A percentile compares a stretch with the other conserved stretches of the same genome.
phyloP scores from a whole-genome alignment of 805 yeast species.

The Danielozyma ontarioensis region DNA sequence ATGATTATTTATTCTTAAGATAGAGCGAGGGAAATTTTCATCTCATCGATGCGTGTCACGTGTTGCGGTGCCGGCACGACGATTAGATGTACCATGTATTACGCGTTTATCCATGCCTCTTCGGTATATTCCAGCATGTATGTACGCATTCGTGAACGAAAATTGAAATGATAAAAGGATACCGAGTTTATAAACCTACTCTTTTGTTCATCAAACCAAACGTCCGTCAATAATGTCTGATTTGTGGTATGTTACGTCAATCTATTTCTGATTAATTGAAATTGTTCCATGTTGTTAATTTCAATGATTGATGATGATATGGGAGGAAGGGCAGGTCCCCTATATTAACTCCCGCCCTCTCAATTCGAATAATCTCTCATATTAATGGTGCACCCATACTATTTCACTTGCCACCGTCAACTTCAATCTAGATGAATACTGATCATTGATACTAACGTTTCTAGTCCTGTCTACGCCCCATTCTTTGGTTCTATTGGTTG shows the following conservation, averaged over 20 bases:
- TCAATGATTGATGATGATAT: neutral
- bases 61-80: neutral
- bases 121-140: neutral
- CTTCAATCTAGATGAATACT: neutral
- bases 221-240: conserved; percentile 52
- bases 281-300: neutral
- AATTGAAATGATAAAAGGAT: conserved; percentile 7
- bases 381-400: conserved; percentile 7
- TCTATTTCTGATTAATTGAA: neutral
- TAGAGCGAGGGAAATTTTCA: neutral
- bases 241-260: conserved; percentile 57
- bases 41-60: conserved; percentile 13
- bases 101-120: conserved; percentile 28
- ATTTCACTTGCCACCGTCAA: neutral
- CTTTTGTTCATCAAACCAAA: no score
- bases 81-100: neutral
- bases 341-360: neutral
- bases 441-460: conserved; percentile 24
- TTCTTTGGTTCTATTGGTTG: conserved; percentile 99
- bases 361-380: neutral
- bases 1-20: neutral
- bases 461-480: conserved; percentile 47
- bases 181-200: no score
- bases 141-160: conserved; percentile 2
- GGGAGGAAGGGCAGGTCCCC: neutral